Evolutionary conservation across 2,329 filamentous ascomycete genomes (phyloP), one percentile per base, ranked within the genome.

Genomic region (Microdochium trichocladiopsis): DNA sequence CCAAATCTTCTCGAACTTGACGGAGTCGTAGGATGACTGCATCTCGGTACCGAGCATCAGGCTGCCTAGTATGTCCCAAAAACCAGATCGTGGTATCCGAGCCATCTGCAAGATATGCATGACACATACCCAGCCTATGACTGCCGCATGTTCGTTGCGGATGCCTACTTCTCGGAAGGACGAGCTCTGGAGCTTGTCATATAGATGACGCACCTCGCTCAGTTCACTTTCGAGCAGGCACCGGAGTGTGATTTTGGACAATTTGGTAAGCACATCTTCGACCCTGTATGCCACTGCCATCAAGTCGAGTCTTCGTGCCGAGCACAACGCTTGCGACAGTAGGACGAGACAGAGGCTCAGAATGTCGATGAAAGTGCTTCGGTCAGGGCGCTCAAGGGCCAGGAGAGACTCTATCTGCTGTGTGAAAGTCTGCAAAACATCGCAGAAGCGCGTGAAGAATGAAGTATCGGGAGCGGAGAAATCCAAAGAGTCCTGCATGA

Each of bases 41-140:
- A 65, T 52, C 10, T 67, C 64, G 1, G 69, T 57, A 16, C 61
- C 60, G 2, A 72, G 60, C 53, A 83, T 65, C 11, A 69, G 63
- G 5, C 70, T 59, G 53, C 80, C 76, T 2, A 74, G 61, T 28
- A 84, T 57, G 51, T 84, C 80, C 84, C 83, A 87, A 58, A 87
- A 87, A 1, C 76, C 75, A 22, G 71, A 68, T 50, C 75, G 71
- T 2, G 76, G 75, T 43, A 84, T 77, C 8, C 64, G 66, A 12
- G 76, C 73, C 31, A 71, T 67, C 25, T 78, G 74, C 4, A 86
- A 62, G 1, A 77, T 66, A 48, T 78, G 76, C 60, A 85, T 80
- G 4, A 82, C 55, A 22, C 80, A 68, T 2, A 83, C 75, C 84
- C 84, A 88, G 10, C 77, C 75, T 52, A 82, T 74, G 9, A 77